These are phyloP conservation scores for Amanita polypyramis DNA, from an alignment of 768 basidiomycete species.

Conservation along the genomic window DNA sequence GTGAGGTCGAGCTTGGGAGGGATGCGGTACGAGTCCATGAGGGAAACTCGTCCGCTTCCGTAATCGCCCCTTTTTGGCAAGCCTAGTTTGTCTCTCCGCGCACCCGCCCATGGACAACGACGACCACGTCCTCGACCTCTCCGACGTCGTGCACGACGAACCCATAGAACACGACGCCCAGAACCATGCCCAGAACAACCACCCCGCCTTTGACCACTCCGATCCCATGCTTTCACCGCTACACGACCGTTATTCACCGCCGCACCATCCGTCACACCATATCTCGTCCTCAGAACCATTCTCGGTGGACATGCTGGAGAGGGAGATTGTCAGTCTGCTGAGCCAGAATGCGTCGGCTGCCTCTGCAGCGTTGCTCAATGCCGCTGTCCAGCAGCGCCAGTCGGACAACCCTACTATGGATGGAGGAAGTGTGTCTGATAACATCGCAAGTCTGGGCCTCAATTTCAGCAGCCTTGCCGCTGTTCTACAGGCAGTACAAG, in stretches of 20 bases:
- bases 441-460: slow-evolving; percentile 36
- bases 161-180: slow-evolving; percentile 49
- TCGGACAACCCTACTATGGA: slow-evolving; percentile 18
- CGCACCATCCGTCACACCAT: slow-evolving; percentile 25
- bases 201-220: slow-evolving; percentile 23
- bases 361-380: slow-evolving; percentile 50
- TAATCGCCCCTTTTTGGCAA: slow-evolving; percentile 6
- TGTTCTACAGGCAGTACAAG: slow-evolving; percentile 69
- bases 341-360: slow-evolving; percentile 68
- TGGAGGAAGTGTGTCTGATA: slow-evolving; percentile 20
- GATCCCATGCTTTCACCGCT: slow-evolving; percentile 28
- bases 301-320: slow-evolving; percentile 66
- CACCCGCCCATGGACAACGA: slow-evolving; percentile 35
- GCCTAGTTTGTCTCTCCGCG: slow-evolving; percentile 2
- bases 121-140: slow-evolving; percentile 62
- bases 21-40: slow-evolving; percentile 23
- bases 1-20: slow-evolving; percentile 47
- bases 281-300: slow-evolving; percentile 36
- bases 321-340: slow-evolving; percentile 64
- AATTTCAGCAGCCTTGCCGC: slow-evolving; percentile 63
- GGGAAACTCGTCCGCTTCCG: background rate
- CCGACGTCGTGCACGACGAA: slow-evolving; percentile 80
- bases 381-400: slow-evolving; percentile 61
- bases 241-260: slow-evolving; percentile 25
- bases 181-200: slow-evolving; percentile 17